Percentiles rank a stretch among this genome's conserved stretches.
phyloP scores from a whole-genome alignment of 495 filamentous ascomycete species.

The Hypoxylon crocopeplum region DNA sequence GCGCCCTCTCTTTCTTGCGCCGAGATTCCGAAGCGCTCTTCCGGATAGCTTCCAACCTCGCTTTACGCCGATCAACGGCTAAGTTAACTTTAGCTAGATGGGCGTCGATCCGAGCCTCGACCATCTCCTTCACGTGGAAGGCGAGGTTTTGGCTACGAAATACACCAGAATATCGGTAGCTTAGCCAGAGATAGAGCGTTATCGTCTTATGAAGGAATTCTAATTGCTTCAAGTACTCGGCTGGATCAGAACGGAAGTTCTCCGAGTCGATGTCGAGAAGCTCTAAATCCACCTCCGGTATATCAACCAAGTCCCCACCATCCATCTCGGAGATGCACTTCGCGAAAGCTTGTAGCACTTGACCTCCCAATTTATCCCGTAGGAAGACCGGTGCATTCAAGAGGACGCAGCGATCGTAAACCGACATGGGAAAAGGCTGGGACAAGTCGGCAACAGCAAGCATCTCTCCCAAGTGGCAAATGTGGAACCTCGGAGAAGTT shows the following conservation, averaged over 20 bases:
- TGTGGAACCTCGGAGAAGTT: conserved; percentile 70
- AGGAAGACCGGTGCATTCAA: conserved; percentile 68
- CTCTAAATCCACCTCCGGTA: conserved; percentile 68
- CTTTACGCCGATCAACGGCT: conserved; percentile 15
- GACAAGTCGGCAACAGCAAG: conserved; percentile 73
- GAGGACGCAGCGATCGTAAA: conserved; percentile 76
- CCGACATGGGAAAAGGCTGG: conserved; percentile 67
- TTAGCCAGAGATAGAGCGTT: conserved; percentile 88
- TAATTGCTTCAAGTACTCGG: conserved; percentile 66
- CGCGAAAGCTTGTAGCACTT: conserved; percentile 65
- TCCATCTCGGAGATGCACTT: conserved; percentile 68
- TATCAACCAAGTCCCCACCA: conserved; percentile 69
- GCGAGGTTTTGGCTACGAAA: conserved; percentile 81
- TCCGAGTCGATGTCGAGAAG: conserved; percentile 59
- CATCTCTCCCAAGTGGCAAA: conserved; percentile 67
- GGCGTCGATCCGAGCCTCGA: conserved; percentile 78
- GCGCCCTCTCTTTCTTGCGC: conserved; percentile 18
- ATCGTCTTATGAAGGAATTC: conserved; percentile 82
- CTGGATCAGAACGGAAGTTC: conserved; percentile 47
- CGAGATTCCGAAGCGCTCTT: conserved; percentile 15
- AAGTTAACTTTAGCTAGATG: conserved; percentile 57
- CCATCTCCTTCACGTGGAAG: conserved; percentile 77
- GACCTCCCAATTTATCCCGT: conserved; percentile 43
- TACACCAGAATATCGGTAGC: conserved; percentile 73
- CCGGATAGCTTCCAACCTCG: conserved; percentile 28